A percentile compares a stretch with the other conserved stretches of the same genome.
Conservation (phyloP, 192 early-diverging fungal genomes). For the Dissophora ornata region DNA sequence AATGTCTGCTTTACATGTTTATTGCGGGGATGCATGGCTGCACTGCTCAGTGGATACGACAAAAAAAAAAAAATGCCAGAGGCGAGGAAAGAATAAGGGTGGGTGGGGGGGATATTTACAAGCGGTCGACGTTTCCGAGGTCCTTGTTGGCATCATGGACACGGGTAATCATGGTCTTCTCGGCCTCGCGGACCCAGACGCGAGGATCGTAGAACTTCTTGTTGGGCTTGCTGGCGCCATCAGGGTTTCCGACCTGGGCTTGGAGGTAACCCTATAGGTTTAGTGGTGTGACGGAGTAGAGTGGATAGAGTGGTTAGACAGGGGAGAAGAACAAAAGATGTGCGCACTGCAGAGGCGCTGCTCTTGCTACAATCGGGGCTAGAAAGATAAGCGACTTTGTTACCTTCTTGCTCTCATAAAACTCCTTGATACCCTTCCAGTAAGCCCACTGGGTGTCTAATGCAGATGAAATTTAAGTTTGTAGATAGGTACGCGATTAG, state of each 20-base stretch:
- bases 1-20: too few species aligned
- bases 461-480: not conserved
- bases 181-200: slow-evolving; percentile 89
- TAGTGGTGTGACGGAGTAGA: not conserved
- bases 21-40: too few species aligned
- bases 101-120: slow-evolving; percentile 56
- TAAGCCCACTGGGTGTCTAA: slow-evolving; percentile 96
- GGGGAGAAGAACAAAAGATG: not conserved
- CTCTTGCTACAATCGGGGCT: too few species aligned
- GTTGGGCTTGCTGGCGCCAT: slow-evolving; percentile 94
- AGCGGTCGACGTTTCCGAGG: slow-evolving; percentile 76
- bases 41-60: too few species aligned
- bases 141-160: slow-evolving; percentile 82
- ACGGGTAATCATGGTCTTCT: slow-evolving; percentile 89
- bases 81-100: too few species aligned
- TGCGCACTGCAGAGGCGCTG: not conserved
- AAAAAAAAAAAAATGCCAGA: too few species aligned
- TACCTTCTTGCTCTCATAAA: slow-evolving; percentile 87
- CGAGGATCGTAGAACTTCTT: slow-evolving; percentile 99
- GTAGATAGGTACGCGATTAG: not conserved
- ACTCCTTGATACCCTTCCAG: slow-evolving; percentile 88
- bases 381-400: too few species aligned
- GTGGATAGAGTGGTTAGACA: not conserved
- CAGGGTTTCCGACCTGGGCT: slow-evolving; percentile 95
- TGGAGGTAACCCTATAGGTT: slow-evolving; percentile 75